Conservation (phyloP, 176 grass and related monocot genomes). For the Saccharum officinarum region DNA sequence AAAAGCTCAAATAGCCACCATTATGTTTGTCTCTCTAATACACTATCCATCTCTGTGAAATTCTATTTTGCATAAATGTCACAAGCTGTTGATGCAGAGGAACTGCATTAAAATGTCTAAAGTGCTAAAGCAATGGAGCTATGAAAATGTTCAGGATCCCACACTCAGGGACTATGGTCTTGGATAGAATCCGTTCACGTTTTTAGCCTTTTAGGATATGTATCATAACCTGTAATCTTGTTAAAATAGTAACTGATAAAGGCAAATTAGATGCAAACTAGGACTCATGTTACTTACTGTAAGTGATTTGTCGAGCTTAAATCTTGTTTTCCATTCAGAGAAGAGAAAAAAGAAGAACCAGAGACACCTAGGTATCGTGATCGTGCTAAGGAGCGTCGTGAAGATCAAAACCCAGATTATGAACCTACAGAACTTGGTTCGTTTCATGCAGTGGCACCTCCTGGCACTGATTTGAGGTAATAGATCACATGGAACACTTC, state of each 20-base stretch:
- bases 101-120: background rate
- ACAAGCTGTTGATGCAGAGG: background rate
- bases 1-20: background rate
- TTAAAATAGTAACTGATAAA: background rate
- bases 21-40: background rate
- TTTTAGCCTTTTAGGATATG: background rate
- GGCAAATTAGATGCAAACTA: background rate
- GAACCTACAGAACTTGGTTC: slow-evolving; percentile 94
- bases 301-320: background rate
- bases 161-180: background rate
- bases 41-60: background rate
- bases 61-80: background rate
- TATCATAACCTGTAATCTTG: slow-evolving; percentile 9
- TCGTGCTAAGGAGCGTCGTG: slow-evolving; percentile 94
- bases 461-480: slow-evolving; percentile 88
- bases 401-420: slow-evolving; percentile 99
- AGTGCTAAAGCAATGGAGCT: background rate
- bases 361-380: slow-evolving; percentile 76
- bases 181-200: background rate
- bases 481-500: slow-evolving; percentile 11
- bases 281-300: background rate
- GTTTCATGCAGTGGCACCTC: slow-evolving; percentile 97
- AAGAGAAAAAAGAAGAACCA: slow-evolving; percentile 92
- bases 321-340: slow-evolving; percentile 49
- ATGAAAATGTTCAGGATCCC: background rate